Evolutionary conservation across 805 yeast species (phyloP).

Genomic region (Tetrapisispora namnaoensis): DNA sequence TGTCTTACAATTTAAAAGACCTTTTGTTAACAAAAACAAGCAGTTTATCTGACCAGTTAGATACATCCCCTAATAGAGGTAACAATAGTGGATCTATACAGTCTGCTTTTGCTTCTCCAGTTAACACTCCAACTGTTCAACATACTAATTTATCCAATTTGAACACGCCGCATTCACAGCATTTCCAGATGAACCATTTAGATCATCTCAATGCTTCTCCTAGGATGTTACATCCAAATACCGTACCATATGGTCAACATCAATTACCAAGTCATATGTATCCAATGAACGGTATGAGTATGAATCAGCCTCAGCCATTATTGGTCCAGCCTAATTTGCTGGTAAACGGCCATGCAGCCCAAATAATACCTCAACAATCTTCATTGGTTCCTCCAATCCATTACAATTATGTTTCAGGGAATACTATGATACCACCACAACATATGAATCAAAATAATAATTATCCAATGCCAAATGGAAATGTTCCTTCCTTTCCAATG

Average conservation of each 20-base stretch:
- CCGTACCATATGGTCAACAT: not conserved
- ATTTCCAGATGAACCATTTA: not conserved
- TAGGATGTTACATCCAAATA: not conserved
- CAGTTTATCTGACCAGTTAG: not conserved
- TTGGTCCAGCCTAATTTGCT: slow-evolving; percentile 1
- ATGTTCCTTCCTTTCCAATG: not conserved
- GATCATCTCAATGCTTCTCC: not conserved
- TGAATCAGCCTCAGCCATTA: not conserved
- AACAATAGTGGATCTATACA: not conserved
- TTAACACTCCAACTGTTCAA: slow-evolving; percentile 8
- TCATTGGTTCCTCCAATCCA: not conserved
- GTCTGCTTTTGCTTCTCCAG: slow-evolving; percentile 10
- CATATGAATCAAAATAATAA: not conserved
- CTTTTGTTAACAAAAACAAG: slow-evolving; percentile 4
- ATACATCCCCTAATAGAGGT: not conserved
- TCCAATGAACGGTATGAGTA: not conserved
- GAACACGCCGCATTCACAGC: not conserved
- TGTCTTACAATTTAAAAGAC: slow-evolving; percentile 11
- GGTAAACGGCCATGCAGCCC: not conserved
- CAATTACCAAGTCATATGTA: not conserved
- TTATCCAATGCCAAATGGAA: not conserved
- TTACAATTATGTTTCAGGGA: not conserved
- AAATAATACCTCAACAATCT: not conserved
- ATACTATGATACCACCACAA: not conserved
- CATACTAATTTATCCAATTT: not conserved